These are phyloP conservation scores for Elsinoe batatas DNA, from an alignment of 2,329 filamentous ascomycete species.

Conservation along the genomic window DNA sequence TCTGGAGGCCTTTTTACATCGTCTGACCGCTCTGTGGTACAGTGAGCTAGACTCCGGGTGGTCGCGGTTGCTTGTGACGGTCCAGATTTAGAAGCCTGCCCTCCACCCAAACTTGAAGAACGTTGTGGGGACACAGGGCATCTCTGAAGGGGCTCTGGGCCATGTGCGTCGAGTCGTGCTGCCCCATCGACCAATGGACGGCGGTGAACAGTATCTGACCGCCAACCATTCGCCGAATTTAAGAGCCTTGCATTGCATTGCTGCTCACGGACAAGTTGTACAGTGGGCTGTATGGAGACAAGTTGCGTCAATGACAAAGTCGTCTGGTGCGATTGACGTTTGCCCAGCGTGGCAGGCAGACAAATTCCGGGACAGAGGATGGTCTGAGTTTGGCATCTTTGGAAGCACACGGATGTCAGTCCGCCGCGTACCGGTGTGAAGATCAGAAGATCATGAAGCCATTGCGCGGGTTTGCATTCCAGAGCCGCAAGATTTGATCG, in stretches of 20 bases:
- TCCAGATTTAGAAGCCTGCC: not conserved
- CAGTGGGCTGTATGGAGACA: not conserved
- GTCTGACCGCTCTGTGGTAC: not conserved
- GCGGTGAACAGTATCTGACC: not conserved
- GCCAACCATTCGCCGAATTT: not conserved
- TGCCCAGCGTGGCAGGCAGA: constrained; percentile 1
- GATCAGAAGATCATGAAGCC: constrained; percentile 7
- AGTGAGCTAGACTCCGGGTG: not conserved
- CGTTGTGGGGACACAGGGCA: constrained; percentile 1
- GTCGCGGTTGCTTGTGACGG: constrained; percentile 5
- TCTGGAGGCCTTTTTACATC: not conserved
- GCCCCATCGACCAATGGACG: not conserved
- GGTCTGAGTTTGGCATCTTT: not conserved
- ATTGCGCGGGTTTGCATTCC: not conserved
- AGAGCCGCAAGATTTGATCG: not conserved
- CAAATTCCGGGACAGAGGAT: not conserved
- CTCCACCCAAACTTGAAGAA: not conserved
- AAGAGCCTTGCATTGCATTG: not conserved
- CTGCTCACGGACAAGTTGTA: not conserved
- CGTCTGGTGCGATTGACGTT: constrained; percentile 4
- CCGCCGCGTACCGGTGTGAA: not conserved
- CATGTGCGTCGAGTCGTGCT: not conserved
- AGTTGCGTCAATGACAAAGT: not conserved
- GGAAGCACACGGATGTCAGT: not conserved
- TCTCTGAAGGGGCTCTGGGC: not conserved